These are phyloP conservation scores for Pythium oligandrum DNA, from an alignment of 352 stramenopile genomes.

Conservation along the genomic window DNA sequence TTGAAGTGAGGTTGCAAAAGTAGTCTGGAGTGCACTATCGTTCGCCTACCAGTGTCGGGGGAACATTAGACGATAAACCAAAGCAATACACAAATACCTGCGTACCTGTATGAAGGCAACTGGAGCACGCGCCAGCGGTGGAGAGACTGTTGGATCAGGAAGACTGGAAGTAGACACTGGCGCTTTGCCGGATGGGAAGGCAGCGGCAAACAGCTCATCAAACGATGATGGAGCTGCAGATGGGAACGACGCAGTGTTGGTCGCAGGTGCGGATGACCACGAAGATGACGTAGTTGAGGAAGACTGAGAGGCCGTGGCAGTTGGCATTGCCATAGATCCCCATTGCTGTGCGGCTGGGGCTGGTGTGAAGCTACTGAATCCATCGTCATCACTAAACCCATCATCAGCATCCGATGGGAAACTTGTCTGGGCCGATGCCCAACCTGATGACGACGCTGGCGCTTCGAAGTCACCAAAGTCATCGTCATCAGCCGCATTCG, in stretches of 20 bases:
- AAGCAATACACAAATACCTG: not conserved
- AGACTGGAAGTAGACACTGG: constrained; percentile 7
- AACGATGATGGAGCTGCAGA: constrained; percentile 5
- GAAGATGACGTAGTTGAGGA: not conserved
- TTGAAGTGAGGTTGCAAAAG: constrained; percentile 14
- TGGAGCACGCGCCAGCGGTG: too few species aligned
- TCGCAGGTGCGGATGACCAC: not conserved
- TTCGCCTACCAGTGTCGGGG: constrained; percentile 3
- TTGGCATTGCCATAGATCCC: not conserved
- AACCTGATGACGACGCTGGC: constrained; percentile 1
- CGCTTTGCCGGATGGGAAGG: constrained; percentile 9
- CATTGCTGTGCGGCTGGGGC: constrained; percentile 7
- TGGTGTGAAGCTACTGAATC: constrained; percentile 3
- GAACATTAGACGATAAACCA: not conserved
- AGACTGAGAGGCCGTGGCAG: too few species aligned
- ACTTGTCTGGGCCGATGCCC: constrained; percentile 1
- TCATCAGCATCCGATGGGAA: constrained; percentile 10
- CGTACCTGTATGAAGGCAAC: too few species aligned
- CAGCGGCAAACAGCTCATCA: constrained; percentile 7
- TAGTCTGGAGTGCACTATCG: constrained; percentile 9
- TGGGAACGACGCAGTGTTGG: too few species aligned
- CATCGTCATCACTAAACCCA: constrained; percentile 11
- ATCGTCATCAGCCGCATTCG: constrained; percentile 16
- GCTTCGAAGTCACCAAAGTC: constrained; percentile 38
- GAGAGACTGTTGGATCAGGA: constrained; percentile 5